Base-by-base conservation (phyloP, 768 basidiomycete species). In the Tylopilus sp. region DNA sequence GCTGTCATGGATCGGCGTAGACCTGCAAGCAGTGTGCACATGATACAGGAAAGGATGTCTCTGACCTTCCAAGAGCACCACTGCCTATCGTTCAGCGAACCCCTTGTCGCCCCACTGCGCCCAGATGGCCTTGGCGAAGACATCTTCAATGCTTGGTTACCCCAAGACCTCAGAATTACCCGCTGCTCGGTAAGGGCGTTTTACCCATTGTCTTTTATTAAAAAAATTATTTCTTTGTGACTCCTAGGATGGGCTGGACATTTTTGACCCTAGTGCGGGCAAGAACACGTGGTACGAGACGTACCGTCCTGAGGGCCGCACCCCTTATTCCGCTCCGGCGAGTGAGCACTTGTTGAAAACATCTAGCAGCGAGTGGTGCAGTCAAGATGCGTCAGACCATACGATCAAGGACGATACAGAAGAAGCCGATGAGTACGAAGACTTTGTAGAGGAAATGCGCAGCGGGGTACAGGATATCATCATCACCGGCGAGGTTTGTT, bases 381-480 rank as follows among this genome's bases (percentile, higher is more conserved):
- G 58, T 52, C 61, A 56, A 55, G 61, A 57, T 48, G 57, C 45
- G 31, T 57, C 64, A 4, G 52, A 49, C 48, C 44, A 55, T 49
- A 52, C 45, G 38, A 58, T 26, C 26, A 42, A 59, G 21, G 52
- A 55, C 30, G 63, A 51, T 52, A 44, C 51, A 57, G 75, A 75
- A n/a, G 57, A 56, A 3, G 45, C 1, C 47, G 71, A 76, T 17
- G 70, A 73, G 51, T 73, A 71, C 40, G 68, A 69, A 42, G 72
- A 77, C 58, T 65, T 64, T 17, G 69, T 71, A 17, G 66, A 67
- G 61, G 67, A 76, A 44, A 50, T 58, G 7, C 57, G 58, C 4
- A 76, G 74, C 50, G 75, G 76, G 30, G 66, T 80, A n/a, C 64
- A 68, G 47, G 79, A 81, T 56, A 77, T 81, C 28, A 63, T 82